phyloP scores from a whole-genome alignment of 1,284 basidiomycete genomes.

The Microbotryum intermedium region DNA sequence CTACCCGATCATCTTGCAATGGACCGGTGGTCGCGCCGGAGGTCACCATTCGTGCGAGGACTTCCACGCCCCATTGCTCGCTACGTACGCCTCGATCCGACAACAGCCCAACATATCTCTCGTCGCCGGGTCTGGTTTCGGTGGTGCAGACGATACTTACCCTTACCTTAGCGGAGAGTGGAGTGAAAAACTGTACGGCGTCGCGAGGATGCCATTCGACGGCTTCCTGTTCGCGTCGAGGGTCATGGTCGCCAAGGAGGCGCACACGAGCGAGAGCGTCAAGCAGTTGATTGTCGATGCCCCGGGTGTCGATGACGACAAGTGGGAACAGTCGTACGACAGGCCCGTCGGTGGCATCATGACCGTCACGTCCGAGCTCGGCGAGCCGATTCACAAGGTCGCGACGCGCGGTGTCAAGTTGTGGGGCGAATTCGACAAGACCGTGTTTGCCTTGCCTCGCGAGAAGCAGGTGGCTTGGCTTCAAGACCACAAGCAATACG shows the following conservation, averaged over 20 bases:
- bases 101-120: slow-evolving; percentile 80
- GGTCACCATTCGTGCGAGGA: slow-evolving; percentile 98
- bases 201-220: slow-evolving; percentile 98
- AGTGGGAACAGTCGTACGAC: slow-evolving; percentile 92
- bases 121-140: slow-evolving; percentile 94
- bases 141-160: slow-evolving; percentile 90
- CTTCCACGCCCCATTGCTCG: slow-evolving; percentile 91
- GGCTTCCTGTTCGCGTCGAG: slow-evolving; percentile 92
- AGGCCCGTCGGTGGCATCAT: slow-evolving; percentile 93
- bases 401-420: slow-evolving; percentile 92
- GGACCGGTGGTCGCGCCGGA: slow-evolving; percentile 98
- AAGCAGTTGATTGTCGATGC: slow-evolving; percentile 95
- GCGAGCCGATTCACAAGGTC: slow-evolving; percentile 98
- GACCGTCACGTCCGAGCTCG: slow-evolving; percentile 93
- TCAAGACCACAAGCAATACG: slow-evolving; percentile 72
- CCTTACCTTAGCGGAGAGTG: slow-evolving; percentile 95
- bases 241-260: slow-evolving; percentile 97
- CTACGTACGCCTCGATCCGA: slow-evolving; percentile 83
- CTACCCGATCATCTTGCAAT: slow-evolving; percentile 97
- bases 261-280: slow-evolving; percentile 85
- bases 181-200: slow-evolving; percentile 69
- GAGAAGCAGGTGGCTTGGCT: slow-evolving; percentile 91
- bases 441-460: slow-evolving; percentile 86
- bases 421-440: slow-evolving; percentile 97
- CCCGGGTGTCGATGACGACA: slow-evolving; percentile 77